Evolutionary conservation across 1,284 basidiomycete genomes (phyloP).

Genomic region (Stygiomarasmius scandens): DNA sequence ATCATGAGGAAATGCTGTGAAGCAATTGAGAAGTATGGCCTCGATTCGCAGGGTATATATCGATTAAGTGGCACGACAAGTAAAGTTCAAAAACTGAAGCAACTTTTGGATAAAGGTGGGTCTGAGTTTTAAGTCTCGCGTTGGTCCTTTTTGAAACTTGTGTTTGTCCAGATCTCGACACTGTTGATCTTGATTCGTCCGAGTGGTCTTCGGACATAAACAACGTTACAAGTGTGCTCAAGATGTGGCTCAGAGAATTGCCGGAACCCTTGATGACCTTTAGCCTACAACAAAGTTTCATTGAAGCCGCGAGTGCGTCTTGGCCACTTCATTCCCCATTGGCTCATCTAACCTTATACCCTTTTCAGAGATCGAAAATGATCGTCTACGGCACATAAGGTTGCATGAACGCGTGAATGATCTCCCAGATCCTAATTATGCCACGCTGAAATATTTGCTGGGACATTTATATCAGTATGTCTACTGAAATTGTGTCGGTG

Average conservation of each 20-base stretch:
- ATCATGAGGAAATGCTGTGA: constrained; percentile 90
- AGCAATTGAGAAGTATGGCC: constrained; percentile 89
- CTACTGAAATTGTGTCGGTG: background rate
- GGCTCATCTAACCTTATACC: constrained; percentile 10
- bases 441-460: constrained; percentile 95
- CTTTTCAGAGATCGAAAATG: constrained; percentile 86
- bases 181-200: constrained; percentile 82
- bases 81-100: constrained; percentile 84
- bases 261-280: constrained; percentile 93
- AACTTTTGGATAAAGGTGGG: constrained; percentile 84
- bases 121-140: constrained; percentile 15
- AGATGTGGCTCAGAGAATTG: constrained; percentile 95
- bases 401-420: constrained; percentile 98
- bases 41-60: constrained; percentile 90
- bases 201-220: constrained; percentile 96
- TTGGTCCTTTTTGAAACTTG: background rate
- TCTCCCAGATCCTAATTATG: constrained; percentile 96
- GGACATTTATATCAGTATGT: constrained; percentile 87
- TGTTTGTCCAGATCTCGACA: constrained; percentile 71
- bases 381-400: constrained; percentile 90
- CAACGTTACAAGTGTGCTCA: constrained; percentile 91
- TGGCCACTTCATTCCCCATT: constrained; percentile 9
- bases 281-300: constrained; percentile 86
- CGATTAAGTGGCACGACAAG: constrained; percentile 91
- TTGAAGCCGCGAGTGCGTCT: constrained; percentile 90